A percentile compares a stretch with the other conserved stretches of the same genome.
Conservation (phyloP, 345 rosid species). For the Gossypium stocksii region DNA sequence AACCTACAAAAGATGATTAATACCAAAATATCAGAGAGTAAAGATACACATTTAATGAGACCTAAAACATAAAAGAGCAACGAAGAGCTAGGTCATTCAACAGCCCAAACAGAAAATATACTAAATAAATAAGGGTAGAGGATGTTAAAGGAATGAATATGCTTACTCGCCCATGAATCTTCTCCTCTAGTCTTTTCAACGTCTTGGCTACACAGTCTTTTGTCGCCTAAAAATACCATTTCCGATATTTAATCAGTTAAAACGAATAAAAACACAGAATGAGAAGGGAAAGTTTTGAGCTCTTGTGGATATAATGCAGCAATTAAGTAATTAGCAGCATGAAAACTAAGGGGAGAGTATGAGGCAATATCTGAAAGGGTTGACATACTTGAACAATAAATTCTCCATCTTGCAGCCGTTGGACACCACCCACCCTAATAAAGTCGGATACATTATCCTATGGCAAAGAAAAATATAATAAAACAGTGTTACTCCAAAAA, state of each 20-base stretch:
- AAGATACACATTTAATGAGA: conserved; percentile 9
- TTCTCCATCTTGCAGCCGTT: conserved; percentile 93
- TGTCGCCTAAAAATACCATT: conserved; percentile 59
- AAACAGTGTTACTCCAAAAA: neutral
- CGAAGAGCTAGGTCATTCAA: neutral
- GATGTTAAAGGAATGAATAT: conserved; percentile 15
- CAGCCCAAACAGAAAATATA: neutral
- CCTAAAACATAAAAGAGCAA: neutral
- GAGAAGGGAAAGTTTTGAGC: conserved; percentile 10
- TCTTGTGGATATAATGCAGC: neutral
- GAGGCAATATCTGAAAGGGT: conserved; percentile 9
- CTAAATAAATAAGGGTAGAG: neutral
- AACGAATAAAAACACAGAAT: conserved; percentile 9
- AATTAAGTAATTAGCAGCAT: conserved; percentile 7
- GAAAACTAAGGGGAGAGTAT: neutral
- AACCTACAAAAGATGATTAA: conserved; percentile 48
- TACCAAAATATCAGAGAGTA: conserved; percentile 15
- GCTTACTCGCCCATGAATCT: conserved; percentile 88
- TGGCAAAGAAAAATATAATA: conserved; percentile 25
- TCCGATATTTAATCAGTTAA: conserved; percentile 1
- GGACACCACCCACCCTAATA: conserved; percentile 94
- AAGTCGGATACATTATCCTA: conserved; percentile 94
- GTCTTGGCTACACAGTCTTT: conserved; percentile 98
- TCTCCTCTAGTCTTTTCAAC: conserved; percentile 91
- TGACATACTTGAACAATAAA: conserved; percentile 79